Evolutionary conservation across 257 asterid genomes (phyloP).

Genomic region (Euphrasia confusa): DNA sequence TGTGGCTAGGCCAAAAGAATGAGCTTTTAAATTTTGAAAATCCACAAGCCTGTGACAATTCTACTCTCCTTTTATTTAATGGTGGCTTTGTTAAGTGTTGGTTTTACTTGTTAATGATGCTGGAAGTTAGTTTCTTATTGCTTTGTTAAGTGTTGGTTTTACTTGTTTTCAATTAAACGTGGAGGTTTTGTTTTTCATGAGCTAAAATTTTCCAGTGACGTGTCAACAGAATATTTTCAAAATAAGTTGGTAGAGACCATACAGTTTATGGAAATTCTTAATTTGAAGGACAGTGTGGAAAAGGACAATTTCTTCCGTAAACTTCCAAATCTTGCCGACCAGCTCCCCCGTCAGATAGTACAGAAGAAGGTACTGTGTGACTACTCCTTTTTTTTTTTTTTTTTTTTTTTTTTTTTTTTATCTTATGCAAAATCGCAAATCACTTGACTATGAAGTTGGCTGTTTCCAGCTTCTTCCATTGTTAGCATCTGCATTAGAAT

Average conservation of each 20-base stretch:
- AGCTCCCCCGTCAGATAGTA: conserved; percentile 93
- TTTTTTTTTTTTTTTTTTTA: too few species aligned
- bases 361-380: conserved; percentile 70
- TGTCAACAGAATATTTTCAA: conserved; percentile 85
- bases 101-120: too few species aligned
- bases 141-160: too few species aligned
- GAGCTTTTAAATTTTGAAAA: too few species aligned
- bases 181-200: conserved; percentile 13
- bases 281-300: conserved; percentile 95
- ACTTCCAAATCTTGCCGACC: conserved; percentile 94
- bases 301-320: conserved; percentile 94
- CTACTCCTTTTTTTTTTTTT: conserved; percentile 14
- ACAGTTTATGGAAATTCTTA: conserved; percentile 97
- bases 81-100: too few species aligned
- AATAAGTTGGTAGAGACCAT: conserved; percentile 95
- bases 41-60: too few species aligned
- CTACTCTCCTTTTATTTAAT: too few species aligned
- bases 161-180: conserved; percentile 1
- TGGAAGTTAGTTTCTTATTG: too few species aligned
- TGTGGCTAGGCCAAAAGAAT: too few species aligned
- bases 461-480: conserved; percentile 80
- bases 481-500: conserved; percentile 90
- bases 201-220: conserved; percentile 29
- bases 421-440: conserved; percentile 3
- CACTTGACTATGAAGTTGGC: conserved; percentile 19